Conservation (phyloP, 768 basidiomycete genomes). For the Russula foetens region DNA sequence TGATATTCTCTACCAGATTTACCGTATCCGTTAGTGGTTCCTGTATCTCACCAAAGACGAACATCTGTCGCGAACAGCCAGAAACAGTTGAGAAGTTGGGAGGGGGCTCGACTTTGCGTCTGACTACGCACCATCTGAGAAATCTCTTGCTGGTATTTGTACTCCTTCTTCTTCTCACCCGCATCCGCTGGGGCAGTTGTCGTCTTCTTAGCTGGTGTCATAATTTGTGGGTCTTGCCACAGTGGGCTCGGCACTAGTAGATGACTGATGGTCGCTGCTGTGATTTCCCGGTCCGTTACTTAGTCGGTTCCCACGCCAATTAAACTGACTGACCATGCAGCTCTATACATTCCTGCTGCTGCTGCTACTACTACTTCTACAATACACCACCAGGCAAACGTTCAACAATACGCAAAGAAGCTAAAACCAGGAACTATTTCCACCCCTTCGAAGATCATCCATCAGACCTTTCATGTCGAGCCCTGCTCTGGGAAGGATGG, state of each 20-base stretch:
- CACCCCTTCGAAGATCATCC: not conserved
- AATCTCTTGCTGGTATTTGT: conserved; percentile 88
- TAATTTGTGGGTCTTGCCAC: not conserved
- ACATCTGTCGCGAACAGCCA: conserved; percentile 53
- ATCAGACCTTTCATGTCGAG: not conserved
- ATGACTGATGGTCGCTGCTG: not conserved
- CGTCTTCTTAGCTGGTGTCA: conserved; percentile 20
- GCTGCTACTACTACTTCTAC: no score
- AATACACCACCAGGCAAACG: not conserved
- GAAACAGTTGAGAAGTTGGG: not conserved
- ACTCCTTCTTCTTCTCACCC: conserved; percentile 39
- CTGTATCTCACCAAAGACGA: conserved; percentile 93
- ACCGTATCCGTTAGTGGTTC: conserved; percentile 84
- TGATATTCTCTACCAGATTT: conserved; percentile 92
- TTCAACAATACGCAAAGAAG: not conserved
- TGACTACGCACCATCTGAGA: conserved; percentile 71
- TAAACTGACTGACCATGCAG: not conserved
- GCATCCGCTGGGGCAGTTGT: not conserved
- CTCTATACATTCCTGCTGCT: not conserved
- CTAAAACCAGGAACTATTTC: not conserved
- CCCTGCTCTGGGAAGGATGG: not conserved
- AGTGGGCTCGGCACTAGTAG: not conserved
- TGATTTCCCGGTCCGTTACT: not conserved
- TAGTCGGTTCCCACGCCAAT: not conserved
- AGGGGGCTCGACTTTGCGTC: not conserved